Base-by-base conservation (phyloP, 306 rosid genomes). In the Quillaja saponaria region DNA sequence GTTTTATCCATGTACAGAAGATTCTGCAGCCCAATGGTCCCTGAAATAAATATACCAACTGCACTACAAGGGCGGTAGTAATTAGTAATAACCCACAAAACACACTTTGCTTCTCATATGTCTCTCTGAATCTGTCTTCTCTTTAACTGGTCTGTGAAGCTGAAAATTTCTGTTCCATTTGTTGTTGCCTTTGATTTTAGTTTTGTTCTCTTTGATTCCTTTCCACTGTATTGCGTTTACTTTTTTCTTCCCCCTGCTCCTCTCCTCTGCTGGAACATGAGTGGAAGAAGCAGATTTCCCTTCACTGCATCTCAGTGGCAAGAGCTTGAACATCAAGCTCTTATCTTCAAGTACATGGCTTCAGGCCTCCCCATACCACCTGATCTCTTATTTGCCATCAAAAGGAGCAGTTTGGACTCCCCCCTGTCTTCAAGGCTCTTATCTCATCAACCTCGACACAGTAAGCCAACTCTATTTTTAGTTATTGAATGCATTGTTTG, bases 241-340 rank as follows among this genome's bases (percentile, higher is more conserved):
- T 18, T 20, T 10, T 58, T 13, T 13, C n/a, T 15, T 34, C 41
- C 20, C 44, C 15, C 13, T 25, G 9, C 17, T 28, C 40, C 31
- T 42, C 15, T 12, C 17, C 49, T 21, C 13, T 38, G 44, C 35
- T 31, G 44, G 18, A 76, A 53, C 57, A 82, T 82, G 85, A 86
- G 78, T 53, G 80, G 78, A 69, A 82, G 84, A 63, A 83, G 38
- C 80, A 81, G 83, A 78, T 78, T 81, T 76, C 99, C 96, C 7
- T 92, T 92, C 71, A 84, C 95, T 37, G 84, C 87, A 21, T 71
- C 94, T 12, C 99, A 92, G 67, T 92, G 99, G 99, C 99, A 92
- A 75, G 99, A 92, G 76, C 96, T 92, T 68, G 96, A 92, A 72
- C 96, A 86, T 63, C 99, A 92, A 81, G 99, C 99, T 39, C 95